These are phyloP conservation scores for Saccharomyces hybrid DNA, from an alignment of 1,139 yeast genomes.

Conservation along the genomic window DNA sequence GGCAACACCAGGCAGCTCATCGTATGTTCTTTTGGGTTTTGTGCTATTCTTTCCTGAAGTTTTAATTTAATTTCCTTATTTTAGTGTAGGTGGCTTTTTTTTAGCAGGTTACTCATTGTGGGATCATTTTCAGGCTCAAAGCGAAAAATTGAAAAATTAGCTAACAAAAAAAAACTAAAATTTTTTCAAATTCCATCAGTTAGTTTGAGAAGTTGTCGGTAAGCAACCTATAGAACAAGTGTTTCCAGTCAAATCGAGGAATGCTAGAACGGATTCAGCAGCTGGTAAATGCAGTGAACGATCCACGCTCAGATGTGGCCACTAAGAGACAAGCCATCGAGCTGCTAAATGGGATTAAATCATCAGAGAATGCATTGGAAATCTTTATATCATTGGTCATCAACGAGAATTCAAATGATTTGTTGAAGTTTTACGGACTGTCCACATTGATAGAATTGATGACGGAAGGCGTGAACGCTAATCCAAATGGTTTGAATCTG, in stretches of 20 bases:
- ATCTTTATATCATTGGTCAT: conserved; percentile 60
- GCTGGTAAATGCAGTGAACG: conserved; percentile 85
- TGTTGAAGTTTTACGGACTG: conserved; percentile 71
- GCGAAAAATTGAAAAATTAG: neutral
- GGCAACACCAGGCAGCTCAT: conserved; percentile 50
- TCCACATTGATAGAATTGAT: conserved; percentile 53
- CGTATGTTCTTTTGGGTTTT: neutral
- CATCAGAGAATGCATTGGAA: conserved; percentile 73
- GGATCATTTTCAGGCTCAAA: neutral
- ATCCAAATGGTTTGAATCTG: neutral
- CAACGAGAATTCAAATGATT: conserved; percentile 40
- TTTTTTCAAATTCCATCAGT: conserved; percentile 1
- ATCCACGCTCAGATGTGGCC: conserved; percentile 61
- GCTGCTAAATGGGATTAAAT: conserved; percentile 67
- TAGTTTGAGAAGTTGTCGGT: conserved; percentile 2
- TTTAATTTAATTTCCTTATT: neutral
- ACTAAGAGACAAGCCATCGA: conserved; percentile 80
- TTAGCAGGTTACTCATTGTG: neutral
- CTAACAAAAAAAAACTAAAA: neutral
- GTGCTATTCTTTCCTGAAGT: neutral
- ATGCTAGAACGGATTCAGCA: conserved; percentile 89
- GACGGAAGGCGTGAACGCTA: conserved; percentile 21
- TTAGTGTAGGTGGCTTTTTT: neutral
- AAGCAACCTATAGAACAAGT: neutral
- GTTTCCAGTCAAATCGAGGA: neutral